Evolutionary conservation across 768 basidiomycete species (phyloP).

Genomic region (Lentinula detonsa): DNA sequence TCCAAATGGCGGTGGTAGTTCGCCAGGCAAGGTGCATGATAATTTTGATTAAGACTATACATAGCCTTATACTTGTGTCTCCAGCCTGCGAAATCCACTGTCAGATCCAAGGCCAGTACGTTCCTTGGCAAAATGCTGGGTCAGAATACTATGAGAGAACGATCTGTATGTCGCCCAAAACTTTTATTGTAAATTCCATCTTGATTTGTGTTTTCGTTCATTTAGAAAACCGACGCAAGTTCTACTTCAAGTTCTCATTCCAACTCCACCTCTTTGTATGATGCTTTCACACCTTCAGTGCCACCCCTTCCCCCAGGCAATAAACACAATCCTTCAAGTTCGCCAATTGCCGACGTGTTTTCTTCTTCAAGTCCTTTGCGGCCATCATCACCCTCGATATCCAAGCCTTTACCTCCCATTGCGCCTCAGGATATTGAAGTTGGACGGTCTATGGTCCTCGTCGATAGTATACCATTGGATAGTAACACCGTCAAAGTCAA

Average conservation of each 20-base stretch:
- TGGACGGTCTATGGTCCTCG: constrained; percentile 52
- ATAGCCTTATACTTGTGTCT: background rate
- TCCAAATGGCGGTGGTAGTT: constrained; percentile 36
- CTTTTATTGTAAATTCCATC: constrained; percentile 1
- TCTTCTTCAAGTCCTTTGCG: constrained; percentile 18
- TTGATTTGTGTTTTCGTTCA: constrained; percentile 10
- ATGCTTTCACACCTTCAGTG: constrained; percentile 43
- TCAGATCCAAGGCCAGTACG: constrained; percentile 74
- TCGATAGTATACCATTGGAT: constrained; percentile 35
- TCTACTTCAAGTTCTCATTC: constrained; percentile 24
- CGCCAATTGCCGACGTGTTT: constrained; percentile 51
- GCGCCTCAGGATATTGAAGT: constrained; percentile 37
- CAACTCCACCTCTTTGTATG: constrained; percentile 36
- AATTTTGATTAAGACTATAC: background rate
- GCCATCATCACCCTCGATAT: constrained; percentile 25
- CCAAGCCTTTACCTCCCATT: constrained; percentile 67
- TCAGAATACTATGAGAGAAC: constrained; percentile 53
- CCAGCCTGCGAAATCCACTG: constrained; percentile 53
- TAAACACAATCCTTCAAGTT: constrained; percentile 30
- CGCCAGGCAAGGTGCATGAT: constrained; percentile 44
- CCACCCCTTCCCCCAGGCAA: constrained; percentile 44
- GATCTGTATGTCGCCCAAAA: constrained; percentile 43
- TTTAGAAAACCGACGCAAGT: constrained; percentile 52
- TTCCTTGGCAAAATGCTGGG: constrained; percentile 79
- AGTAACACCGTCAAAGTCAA: constrained; percentile 32